Evolutionary conservation across 2,329 filamentous ascomycete genomes (phyloP), one percentile per base, ranked within the genome.

Genomic region (Botrytis cinerea): DNA sequence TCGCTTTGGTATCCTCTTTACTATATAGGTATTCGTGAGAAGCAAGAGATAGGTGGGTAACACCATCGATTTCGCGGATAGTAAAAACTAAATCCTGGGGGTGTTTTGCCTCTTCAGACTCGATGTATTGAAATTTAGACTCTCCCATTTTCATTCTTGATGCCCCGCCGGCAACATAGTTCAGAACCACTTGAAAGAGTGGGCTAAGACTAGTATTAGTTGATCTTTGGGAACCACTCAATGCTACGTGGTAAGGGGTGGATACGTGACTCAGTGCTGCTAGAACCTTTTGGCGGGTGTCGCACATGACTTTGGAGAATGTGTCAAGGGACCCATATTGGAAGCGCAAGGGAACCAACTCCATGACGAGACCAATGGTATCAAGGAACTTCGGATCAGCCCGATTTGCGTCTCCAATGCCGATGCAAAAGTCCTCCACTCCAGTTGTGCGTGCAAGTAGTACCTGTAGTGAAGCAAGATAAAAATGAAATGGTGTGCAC

Each of bases 241-340:
- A 79, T 40, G 85, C 79, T 0, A 84, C 77, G 0, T 89, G 79
- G 0, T 40, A 89, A 75, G 0, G 84, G 79, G 61, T 88, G 84
- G 70, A 88, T 86, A 0, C 87, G 87, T 5, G 88, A 71, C 0
- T 74, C 57, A 0, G 86, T 86, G 75, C 87, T 79, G 74, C 75
- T 0, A 88, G 78, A 0, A 84, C 86, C 0, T 64, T 71, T 84
- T 81, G 32, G 78, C 75, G 72, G 78, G 77, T 0, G 77, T 71
- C 1, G 38, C 80, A 75, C 1, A 80, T 74, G 20, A 73, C 76
- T 51, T 69, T 73, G 46, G 38, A 40, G 9, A 40, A 40, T 40
- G 38, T 40, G 38, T 40, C 38, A 40, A 40, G 38, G 38, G 38
- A 40, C 38, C 38, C 38, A 40, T 40, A 40, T 48, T 9, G 46